Conservation (phyloP, 2,329 filamentous ascomycete genomes). For the Xylariaceae sp. region DNA sequence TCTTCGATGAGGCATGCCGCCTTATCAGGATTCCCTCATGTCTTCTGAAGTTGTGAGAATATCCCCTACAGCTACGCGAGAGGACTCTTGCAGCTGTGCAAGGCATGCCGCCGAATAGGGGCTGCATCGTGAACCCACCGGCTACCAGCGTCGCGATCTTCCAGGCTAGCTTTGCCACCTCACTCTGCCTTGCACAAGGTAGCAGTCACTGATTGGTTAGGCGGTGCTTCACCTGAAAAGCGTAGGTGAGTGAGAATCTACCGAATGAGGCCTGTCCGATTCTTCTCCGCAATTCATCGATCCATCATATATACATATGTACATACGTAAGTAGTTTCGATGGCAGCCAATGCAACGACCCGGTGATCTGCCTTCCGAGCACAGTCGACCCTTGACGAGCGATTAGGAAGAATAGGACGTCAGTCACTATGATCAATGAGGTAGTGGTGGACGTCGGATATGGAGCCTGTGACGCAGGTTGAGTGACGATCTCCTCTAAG, state of each 20-base stretch:
- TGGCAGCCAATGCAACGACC: not conserved
- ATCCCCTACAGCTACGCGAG: too few species aligned
- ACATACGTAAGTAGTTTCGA: not conserved
- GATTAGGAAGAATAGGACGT: not conserved
- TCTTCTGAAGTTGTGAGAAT: too few species aligned
- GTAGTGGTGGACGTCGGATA: not conserved
- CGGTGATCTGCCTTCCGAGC: conserved; percentile 5
- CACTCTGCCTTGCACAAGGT: not conserved
- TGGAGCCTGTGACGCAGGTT: conserved; percentile 7
- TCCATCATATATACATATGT: conserved; percentile 15
- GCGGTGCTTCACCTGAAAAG: not conserved
- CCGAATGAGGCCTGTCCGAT: not conserved
- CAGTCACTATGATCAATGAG: not conserved
- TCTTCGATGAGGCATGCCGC: conserved; percentile 30
- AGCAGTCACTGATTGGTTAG: not conserved
- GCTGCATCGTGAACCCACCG: conserved; percentile 23
- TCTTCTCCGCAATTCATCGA: conserved; percentile 14
- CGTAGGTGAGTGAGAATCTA: not conserved
- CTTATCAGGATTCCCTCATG: too few species aligned
- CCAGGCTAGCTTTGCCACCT: not conserved
- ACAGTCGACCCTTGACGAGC: too few species aligned
- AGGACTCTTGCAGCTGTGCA: conserved; percentile 5
- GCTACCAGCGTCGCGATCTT: too few species aligned
- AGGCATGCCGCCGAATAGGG: conserved; percentile 20
- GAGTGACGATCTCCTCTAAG: conserved; percentile 6